phyloP scores from a whole-genome alignment of 2,329 filamentous ascomycete species.

The Botrytis byssoidea region DNA sequence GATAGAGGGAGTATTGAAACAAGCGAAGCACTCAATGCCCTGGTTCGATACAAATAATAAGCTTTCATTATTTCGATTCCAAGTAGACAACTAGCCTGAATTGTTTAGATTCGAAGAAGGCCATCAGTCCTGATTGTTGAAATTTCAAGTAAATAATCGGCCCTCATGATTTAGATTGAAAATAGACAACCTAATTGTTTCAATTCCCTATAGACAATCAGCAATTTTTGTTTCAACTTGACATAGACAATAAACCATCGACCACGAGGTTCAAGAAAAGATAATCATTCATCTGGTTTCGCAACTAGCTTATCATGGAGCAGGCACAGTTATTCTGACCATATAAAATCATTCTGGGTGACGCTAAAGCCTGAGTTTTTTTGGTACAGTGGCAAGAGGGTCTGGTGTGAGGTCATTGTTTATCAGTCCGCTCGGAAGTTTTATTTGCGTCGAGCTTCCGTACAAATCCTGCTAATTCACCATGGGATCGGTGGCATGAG shows the following conservation, averaged over 20 bases:
- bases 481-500: constrained; percentile 66
- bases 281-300: not conserved
- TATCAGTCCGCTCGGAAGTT: not conserved
- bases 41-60: not conserved
- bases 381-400: not conserved
- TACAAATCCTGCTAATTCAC: not conserved
- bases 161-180: too few species aligned
- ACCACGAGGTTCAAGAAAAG: not conserved
- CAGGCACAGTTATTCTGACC: not conserved
- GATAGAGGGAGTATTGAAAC: not conserved
- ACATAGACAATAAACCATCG: not conserved
- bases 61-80: not conserved
- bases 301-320: not conserved
- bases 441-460: not conserved
- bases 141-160: not conserved
- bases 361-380: not conserved
- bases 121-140: not conserved
- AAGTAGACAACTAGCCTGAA: not conserved
- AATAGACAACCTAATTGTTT: not conserved
- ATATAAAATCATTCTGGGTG: not conserved
- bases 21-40: not conserved
- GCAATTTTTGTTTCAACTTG: not conserved
- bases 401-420: not conserved
- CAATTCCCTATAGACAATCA: not conserved
- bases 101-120: not conserved